These are phyloP conservation scores for Geotrichum citri-aurantii DNA, from an alignment of 1,139 yeast genomes.

Conservation along the genomic window DNA sequence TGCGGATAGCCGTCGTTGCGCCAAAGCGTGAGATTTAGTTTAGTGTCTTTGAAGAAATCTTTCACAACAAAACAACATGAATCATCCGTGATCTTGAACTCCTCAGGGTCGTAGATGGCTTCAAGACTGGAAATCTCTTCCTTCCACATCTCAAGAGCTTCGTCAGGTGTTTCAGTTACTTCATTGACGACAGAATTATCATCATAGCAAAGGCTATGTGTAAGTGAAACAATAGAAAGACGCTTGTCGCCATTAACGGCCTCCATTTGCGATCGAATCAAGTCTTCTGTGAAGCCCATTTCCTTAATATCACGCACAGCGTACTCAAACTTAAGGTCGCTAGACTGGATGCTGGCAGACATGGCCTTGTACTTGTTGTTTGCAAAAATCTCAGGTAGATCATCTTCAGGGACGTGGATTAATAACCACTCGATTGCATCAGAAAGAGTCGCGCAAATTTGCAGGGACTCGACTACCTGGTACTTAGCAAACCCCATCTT, in stretches of 20 bases:
- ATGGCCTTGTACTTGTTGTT: conserved; percentile 31
- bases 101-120: conserved; percentile 44
- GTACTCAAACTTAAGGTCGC: conserved; percentile 43
- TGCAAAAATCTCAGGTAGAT: conserved; percentile 54
- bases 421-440: conserved; percentile 71
- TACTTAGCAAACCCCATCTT: conserved; percentile 60
- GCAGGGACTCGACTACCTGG: conserved; percentile 68
- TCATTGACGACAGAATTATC: not conserved
- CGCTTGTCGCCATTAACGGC: conserved; percentile 44
- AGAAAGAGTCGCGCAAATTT: conserved; percentile 47
- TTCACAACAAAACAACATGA: conserved; percentile 16
- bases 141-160: conserved; percentile 48
- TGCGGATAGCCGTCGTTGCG: conserved; percentile 29
- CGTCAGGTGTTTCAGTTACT: conserved; percentile 5
- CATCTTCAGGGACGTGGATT: conserved; percentile 90
- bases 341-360: conserved; percentile 34
- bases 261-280: conserved; percentile 48
- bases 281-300: conserved; percentile 67
- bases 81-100: conserved; percentile 13
- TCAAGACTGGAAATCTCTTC: conserved; percentile 71
- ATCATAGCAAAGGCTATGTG: conserved; percentile 34
- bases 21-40: conserved; percentile 19
- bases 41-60: conserved; percentile 16
- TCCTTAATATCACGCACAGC: conserved; percentile 51
- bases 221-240: conserved; percentile 44